Percentiles rank a stretch among this genome's conserved stretches.
Evolutionary conservation across 805 yeast genomes (phyloP).

Genomic region (Saturnispora saitoi): DNA sequence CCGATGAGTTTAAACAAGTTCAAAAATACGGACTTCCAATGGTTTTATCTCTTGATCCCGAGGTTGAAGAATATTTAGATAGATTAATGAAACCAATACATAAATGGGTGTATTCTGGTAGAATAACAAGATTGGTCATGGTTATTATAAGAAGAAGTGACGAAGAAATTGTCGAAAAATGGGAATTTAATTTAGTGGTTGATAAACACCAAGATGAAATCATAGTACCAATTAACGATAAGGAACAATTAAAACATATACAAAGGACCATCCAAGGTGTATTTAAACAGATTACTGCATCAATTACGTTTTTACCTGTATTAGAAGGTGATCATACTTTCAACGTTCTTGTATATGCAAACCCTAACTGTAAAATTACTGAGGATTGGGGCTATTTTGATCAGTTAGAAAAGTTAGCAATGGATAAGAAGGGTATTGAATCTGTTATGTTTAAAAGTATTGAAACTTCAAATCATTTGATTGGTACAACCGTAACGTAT

Average conservation of each 20-base stretch:
- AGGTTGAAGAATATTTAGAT: constrained; percentile 59
- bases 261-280: constrained; percentile 78
- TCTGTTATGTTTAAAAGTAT: constrained; percentile 62
- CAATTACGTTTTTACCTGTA: constrained; percentile 77
- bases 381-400: constrained; percentile 67
- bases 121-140: constrained; percentile 58
- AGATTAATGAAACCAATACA: constrained; percentile 62
- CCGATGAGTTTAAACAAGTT: constrained; percentile 73
- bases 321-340: constrained; percentile 61
- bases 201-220: constrained; percentile 13
- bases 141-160: constrained; percentile 63
- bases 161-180: constrained; percentile 65
- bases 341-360: constrained; percentile 77
- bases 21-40: constrained; percentile 73
- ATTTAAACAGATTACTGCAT: constrained; percentile 81
- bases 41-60: constrained; percentile 66
- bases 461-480: constrained; percentile 56
- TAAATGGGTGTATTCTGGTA: constrained; percentile 64
- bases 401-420: constrained; percentile 41
- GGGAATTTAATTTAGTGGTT: constrained; percentile 52
- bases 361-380: constrained; percentile 58
- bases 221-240: constrained; percentile 18
- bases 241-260: constrained; percentile 34
- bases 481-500: constrained; percentile 67
- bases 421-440: constrained; percentile 47